A percentile compares a stretch with the other conserved stretches of the same genome.
These are phyloP conservation scores for Stromatinia cepivora DNA, from an alignment of 2,329 filamentous ascomycete genomes.

Conservation along the genomic window DNA sequence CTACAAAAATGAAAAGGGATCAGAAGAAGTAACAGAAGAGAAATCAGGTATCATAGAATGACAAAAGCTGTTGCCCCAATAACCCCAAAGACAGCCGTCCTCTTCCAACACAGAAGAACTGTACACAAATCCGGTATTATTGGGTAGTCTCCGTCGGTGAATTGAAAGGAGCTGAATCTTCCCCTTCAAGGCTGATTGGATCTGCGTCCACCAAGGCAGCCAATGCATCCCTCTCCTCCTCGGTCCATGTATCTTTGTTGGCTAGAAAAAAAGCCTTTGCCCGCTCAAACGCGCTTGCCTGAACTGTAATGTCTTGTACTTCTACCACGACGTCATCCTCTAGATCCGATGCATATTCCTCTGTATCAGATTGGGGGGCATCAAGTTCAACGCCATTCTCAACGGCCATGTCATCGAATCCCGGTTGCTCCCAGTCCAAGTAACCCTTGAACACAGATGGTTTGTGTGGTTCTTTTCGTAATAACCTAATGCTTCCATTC, in stretches of 20 bases:
- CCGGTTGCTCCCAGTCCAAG: neutral
- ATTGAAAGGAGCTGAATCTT: too few relatives aligned
- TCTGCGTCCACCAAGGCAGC: neutral
- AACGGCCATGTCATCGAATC: too few relatives aligned
- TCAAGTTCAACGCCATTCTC: neutral
- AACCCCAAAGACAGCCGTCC: neutral
- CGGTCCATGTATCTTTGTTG: neutral
- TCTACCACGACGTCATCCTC: neutral
- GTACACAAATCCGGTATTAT: neutral
- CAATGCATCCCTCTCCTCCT: neutral
- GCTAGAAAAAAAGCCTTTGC: too few relatives aligned
- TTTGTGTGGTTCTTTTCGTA: neutral
- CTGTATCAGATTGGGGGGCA: neutral
- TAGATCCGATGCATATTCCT: neutral
- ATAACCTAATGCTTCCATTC: neutral
- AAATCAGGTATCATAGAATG: neutral
- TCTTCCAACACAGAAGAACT: neutral
- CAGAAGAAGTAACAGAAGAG: neutral
- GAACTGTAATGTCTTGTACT: neutral
- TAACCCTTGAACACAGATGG: neutral
- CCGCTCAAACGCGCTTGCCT: neutral
- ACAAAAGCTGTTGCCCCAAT: neutral
- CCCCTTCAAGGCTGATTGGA: neutral
- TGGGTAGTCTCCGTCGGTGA: too few relatives aligned
- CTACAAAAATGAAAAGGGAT: too few relatives aligned